phyloP scores from a whole-genome alignment of 495 filamentous ascomycete species.

The Annulohypoxylon stygium region DNA sequence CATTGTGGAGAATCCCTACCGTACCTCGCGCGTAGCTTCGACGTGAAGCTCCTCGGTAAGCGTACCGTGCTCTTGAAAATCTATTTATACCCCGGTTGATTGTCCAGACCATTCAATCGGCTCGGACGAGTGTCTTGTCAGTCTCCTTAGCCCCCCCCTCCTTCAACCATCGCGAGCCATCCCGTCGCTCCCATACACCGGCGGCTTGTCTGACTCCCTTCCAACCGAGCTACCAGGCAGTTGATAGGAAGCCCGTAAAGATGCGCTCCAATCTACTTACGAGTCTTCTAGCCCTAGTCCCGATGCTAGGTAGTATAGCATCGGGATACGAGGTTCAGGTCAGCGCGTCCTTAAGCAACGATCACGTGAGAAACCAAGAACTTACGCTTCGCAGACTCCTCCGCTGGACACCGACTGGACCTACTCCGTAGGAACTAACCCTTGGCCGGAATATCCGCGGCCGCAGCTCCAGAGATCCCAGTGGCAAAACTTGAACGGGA shows the following conservation, averaged over 20 bases:
- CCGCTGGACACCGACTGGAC: conserved; percentile 75
- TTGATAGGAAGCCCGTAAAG: conserved; percentile 30
- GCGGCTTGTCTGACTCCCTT: conserved; percentile 19
- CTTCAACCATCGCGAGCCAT: conserved; percentile 20
- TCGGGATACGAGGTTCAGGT: conserved; percentile 50
- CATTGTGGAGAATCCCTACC: conserved; percentile 46
- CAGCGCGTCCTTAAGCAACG: conserved; percentile 5
- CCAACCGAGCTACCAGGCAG: conserved; percentile 16
- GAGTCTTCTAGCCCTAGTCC: conserved; percentile 32
- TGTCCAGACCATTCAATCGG: conserved; percentile 15
- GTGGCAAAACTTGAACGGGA: conserved; percentile 75
- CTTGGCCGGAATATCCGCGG: conserved; percentile 77
- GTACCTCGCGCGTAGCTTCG: conserved; percentile 42
- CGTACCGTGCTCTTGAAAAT: conserved; percentile 27
- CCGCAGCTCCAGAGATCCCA: conserved; percentile 68
- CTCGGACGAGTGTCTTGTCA: conserved; percentile 26
- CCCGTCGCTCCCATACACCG: conserved; percentile 5
- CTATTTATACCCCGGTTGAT: conserved; percentile 35
- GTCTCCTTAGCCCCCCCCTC: conserved; percentile 4
- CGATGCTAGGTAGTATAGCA: conserved; percentile 43
- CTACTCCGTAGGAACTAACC: conserved; percentile 69
- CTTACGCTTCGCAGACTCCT: conserved; percentile 44
- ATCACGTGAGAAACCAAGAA: neutral
- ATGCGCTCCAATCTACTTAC: conserved; percentile 36
- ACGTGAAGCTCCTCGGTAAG: conserved; percentile 25